phyloP scores from a whole-genome alignment of 352 stramenopile genomes.

The Globisporangium spiculum region DNA sequence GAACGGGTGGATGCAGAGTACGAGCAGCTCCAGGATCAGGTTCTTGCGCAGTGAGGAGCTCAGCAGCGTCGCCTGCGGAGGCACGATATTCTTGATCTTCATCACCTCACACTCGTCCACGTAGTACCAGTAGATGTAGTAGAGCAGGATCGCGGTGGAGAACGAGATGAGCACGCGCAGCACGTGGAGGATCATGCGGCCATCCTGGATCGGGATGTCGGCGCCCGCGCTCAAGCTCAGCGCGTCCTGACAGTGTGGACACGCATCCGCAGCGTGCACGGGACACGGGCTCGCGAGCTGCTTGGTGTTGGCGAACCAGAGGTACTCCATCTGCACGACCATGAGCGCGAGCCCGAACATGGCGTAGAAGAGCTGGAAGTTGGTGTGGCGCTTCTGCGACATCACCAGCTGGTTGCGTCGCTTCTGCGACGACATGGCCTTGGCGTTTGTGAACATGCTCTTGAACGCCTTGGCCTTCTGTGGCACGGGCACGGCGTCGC shows the following conservation, averaged over 20 bases:
- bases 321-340: conserved; percentile 73
- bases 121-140: conserved; percentile 72
- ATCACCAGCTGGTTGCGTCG: conserved; percentile 45
- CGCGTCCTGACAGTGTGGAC: conserved; percentile 35
- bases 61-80: conserved; percentile 59
- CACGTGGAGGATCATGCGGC: conserved; percentile 63
- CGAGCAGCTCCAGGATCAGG: conserved; percentile 46
- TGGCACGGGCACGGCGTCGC: conserved; percentile 12
- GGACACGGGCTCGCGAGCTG: conserved; percentile 31
- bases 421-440: conserved; percentile 47
- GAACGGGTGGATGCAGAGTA: conserved; percentile 67
- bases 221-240: conserved; percentile 12
- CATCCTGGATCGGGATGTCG: conserved; percentile 39
- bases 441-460: conserved; percentile 24
- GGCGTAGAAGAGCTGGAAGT: conserved; percentile 71
- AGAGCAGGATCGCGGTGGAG: conserved; percentile 61
- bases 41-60: conserved; percentile 47
- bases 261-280: conserved; percentile 28
- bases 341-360: conserved; percentile 68
- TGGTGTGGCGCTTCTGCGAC: conserved; percentile 41
- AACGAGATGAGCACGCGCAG: conserved; percentile 66
- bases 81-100: conserved; percentile 82
- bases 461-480: conserved; percentile 21
- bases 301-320: conserved; percentile 64
- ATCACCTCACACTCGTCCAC: conserved; percentile 64